Base-by-base conservation (phyloP, 495 filamentous ascomycete species). In the Niebla homalea region DNA sequence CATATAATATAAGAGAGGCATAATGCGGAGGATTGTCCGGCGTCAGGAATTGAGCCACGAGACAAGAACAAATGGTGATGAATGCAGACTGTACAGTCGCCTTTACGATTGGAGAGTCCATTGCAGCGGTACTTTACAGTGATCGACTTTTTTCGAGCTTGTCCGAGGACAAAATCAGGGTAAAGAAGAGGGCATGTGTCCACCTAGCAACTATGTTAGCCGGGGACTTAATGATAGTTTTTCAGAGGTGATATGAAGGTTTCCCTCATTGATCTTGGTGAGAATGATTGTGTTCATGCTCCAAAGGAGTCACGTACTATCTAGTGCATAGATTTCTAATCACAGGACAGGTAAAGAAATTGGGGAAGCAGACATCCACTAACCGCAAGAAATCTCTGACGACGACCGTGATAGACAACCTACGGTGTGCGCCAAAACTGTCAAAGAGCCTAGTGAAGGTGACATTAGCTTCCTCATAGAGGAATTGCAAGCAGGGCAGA, bases 191-290 rank as follows among this genome's bases (percentile, higher is more conserved):
- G 21, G 18, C 10, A 16, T 6, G 2, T 14, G 39, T 11, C 38
- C 21, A 19, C 39, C 39, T 41, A 18, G 21, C 16, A 18, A 8
- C 10, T 41, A 16, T 16, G 39, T 22, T 15, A 18, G 18, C 37
- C 21, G 3, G 8, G 21, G 10, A 18, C 1, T 3, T 22, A 7
- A 41, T 41, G 11, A 19, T 18, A 41, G n/a, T 2, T 8, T 2
- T 41, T 10, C 2, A 41, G n/a, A 18, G 39, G 8, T 41, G 39
- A 18, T 15, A 41, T 41, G 39, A 15, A 16, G n/a, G 23, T 10
- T 36, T 38, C 56, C 70, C 81, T 88, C 83, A 88, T 84, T 80
- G 83, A 88, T 88, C 83, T 88, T 88, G 83, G 84, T 87, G 76
- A 72, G 70, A 72, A 43, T 73, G 52, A 62, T 57, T 66, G 74